phyloP scores from a whole-genome alignment of 805 yeast genomes.

The Nakazawaea ernobii region DNA sequence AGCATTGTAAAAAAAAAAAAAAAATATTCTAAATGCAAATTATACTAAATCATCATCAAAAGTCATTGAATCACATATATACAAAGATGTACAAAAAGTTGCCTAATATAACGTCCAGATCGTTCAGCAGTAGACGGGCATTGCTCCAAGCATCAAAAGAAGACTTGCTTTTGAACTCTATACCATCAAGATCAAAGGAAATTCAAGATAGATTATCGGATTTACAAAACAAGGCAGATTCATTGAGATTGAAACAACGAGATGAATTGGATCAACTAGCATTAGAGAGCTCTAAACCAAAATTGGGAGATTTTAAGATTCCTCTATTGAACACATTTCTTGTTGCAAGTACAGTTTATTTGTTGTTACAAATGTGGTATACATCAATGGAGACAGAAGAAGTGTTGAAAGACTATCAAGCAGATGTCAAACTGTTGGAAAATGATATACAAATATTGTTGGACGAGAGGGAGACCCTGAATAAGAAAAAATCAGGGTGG shows the following conservation, averaged over 20 bases:
- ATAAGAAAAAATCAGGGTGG: constrained; percentile 1
- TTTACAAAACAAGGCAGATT: constrained; percentile 1
- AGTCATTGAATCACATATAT: neutral
- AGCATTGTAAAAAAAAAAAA: neutral
- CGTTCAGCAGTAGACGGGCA: neutral
- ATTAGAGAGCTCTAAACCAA: constrained; percentile 20
- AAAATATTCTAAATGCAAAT: too few relatives aligned
- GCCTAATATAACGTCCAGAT: neutral
- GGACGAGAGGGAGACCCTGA: constrained; percentile 12
- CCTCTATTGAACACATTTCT: constrained; percentile 26
- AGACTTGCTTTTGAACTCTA: constrained; percentile 1
- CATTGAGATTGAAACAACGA: constrained; percentile 1
- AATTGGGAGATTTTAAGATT: constrained; percentile 25
- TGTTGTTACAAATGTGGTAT: constrained; percentile 27
- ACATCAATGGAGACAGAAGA: constrained; percentile 25
- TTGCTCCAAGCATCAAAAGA: neutral
- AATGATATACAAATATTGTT: constrained; percentile 20
- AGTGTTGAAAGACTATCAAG: constrained; percentile 18
- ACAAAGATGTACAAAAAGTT: neutral
- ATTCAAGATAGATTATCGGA: constrained; percentile 2
- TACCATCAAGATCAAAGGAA: constrained; percentile 4
- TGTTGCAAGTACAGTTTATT: constrained; percentile 25
- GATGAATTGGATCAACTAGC: constrained; percentile 11
- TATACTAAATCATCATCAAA: neutral
- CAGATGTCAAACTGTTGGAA: constrained; percentile 19